Base-by-base conservation (phyloP, 495 filamentous ascomycete genomes). In the Stereocaulon alpinum region DNA sequence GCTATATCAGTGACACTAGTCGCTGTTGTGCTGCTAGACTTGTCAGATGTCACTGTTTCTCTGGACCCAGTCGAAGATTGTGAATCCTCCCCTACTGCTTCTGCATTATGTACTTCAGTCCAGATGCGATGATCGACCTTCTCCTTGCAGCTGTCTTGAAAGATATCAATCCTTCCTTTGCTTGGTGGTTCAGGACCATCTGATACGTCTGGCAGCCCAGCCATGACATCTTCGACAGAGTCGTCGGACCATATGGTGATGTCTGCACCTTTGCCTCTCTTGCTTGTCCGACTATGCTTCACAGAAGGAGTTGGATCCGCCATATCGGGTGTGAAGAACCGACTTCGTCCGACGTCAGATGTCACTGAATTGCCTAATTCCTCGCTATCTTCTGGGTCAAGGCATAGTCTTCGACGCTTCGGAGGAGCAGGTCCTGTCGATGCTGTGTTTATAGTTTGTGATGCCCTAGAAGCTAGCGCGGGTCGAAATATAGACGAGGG, bases 231-330 rank as follows among this genome's bases (percentile, higher is more conserved):
- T 59, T 84, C 83, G 20, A 82, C 73, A 1, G 81, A 75, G 60
- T 87, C 85, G 63, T 89, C 86, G 1, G 85, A 87, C 65, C 80
- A 87, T 4, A 88, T 74, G 44, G 79, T 78, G 57, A 86, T 76
- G 27, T 78, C 78, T 43, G 69, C 66, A 51, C 75, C 75, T 59
- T 76, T 83, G 52, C 61, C 71, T 20, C 69, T 71, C 20, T 65
- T 69, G 4, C 69, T 56, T 58, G 78, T 81, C 18, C 64, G 68
- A 5, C 69, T 54, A 55, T 77, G 77, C 29, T 76, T 71, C 15
- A 75, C 66, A 34, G 75, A 80, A n/a, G 81, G 79, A 60, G 76
- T 83, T 12, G 69, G 67, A 50, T 80, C 75, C 34, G 71, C 58
- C 17, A 60, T 20, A 11, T 66, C 66, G 12, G 69, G 60, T 4